Conservation (phyloP, 2,329 filamentous ascomycete genomes). For the Penicillium freii region DNA sequence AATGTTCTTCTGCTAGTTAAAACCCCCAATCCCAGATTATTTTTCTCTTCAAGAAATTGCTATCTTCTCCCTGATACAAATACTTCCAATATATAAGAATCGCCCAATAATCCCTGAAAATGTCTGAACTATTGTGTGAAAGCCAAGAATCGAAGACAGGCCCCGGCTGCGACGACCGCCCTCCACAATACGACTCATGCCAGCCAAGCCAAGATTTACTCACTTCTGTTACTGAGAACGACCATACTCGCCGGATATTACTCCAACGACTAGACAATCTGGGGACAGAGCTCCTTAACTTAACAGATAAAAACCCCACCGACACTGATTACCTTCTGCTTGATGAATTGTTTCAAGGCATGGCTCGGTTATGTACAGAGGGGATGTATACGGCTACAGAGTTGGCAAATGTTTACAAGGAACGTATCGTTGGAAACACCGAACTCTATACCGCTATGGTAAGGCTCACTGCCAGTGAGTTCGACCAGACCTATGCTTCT, state of each 20-base stretch:
- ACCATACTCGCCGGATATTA: neutral
- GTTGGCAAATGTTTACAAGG: neutral
- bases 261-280: neutral
- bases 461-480: neutral
- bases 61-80: neutral
- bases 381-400: fast-evolving
- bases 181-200: neutral
- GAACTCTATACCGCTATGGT: neutral
- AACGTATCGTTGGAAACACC: neutral
- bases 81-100: neutral
- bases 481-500: neutral
- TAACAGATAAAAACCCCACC: neutral
- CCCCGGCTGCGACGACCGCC: neutral
- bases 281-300: fast-evolving
- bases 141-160: neutral
- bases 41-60: neutral
- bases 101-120: neutral
- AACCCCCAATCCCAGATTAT: neutral
- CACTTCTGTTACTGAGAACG: neutral
- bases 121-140: neutral
- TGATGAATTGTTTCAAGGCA: fast-evolving
- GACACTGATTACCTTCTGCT: neutral
- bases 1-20: neutral
- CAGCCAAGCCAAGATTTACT: neutral
- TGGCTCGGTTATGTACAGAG: neutral